Evolutionary conservation across 2,329 filamentous ascomycete species (phyloP).

Genomic region (Neurospora crassa): DNA sequence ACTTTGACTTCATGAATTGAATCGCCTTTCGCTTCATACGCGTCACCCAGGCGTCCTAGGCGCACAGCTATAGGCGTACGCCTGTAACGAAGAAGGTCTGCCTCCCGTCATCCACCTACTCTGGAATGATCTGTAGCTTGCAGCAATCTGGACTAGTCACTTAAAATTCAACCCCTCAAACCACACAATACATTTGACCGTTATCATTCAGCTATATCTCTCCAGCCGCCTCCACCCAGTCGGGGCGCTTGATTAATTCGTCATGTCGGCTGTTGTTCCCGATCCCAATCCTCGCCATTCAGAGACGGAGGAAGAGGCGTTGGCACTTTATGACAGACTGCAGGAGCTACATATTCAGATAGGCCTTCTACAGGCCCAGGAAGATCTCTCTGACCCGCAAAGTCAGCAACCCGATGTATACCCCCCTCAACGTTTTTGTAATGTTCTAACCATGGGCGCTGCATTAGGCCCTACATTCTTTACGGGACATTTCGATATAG

Average conservation of each 20-base stretch:
- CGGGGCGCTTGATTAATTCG: background rate
- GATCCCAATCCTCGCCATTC: conserved; percentile 38
- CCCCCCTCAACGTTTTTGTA: background rate
- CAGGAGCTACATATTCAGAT: conserved; percentile 65
- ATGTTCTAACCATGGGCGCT: background rate
- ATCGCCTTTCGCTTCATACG: background rate
- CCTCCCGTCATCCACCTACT: background rate
- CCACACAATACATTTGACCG: background rate
- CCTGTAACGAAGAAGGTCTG: background rate
- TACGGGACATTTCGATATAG: conserved; percentile 32
- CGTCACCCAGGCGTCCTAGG: background rate
- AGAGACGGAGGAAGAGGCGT: conserved; percentile 53
- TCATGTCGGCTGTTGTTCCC: background rate
- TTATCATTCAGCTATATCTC: background rate
- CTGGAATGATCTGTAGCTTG: background rate
- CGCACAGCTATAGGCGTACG: background rate
- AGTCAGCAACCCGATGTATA: conserved; percentile 21
- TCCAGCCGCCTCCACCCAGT: background rate
- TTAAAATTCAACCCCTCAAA: background rate
- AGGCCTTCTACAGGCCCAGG: conserved; percentile 49
- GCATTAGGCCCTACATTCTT: background rate
- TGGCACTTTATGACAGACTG: conserved; percentile 62
- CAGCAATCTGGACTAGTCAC: background rate
- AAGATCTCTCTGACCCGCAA: conserved; percentile 21
- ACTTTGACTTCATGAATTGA: background rate